phyloP scores from a whole-genome alignment of 2,329 filamentous ascomycete species.

The Trichoderma citrinoviride region DNA sequence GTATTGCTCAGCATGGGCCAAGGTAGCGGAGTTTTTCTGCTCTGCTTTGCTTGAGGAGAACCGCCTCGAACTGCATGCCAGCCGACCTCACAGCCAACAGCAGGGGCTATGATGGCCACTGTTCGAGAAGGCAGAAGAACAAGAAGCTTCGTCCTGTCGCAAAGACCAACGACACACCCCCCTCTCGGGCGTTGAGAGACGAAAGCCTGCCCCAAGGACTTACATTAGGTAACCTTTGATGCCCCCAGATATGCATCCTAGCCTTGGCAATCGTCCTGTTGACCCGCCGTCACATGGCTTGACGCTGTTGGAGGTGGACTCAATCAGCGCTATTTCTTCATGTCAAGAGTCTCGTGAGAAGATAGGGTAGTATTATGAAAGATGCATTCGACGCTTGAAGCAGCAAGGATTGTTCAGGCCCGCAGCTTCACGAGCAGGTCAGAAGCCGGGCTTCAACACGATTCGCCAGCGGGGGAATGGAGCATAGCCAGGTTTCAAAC shows the following conservation, averaged over 20 bases:
- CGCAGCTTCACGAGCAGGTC: conserved; percentile 10
- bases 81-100: conserved; percentile 4
- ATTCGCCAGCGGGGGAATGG: not conserved
- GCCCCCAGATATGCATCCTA: conserved; percentile 4
- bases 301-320: conserved; percentile 1
- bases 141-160: not conserved
- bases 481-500: not conserved
- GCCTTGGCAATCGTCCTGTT: conserved; percentile 8
- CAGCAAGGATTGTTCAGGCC: conserved; percentile 3
- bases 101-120: not conserved
- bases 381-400: conserved; percentile 1
- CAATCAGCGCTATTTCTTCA: conserved; percentile 13
- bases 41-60: not conserved
- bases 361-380: conserved; percentile 15
- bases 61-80: conserved; percentile 16
- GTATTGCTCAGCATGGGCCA: conserved; percentile 7
- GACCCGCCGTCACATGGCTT: conserved; percentile 20
- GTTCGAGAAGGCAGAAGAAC: not conserved
- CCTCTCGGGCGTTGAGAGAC: conserved; percentile 4
- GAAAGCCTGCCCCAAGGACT: not conserved
- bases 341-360: conserved; percentile 14
- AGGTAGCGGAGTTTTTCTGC: not conserved
- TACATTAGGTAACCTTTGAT: conserved; percentile 10
- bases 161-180: conserved; percentile 2
- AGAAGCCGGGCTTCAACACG: conserved; percentile 4